Evolutionary conservation across 2,329 filamentous ascomycete genomes (phyloP), one percentile per base, ranked within the genome.

Genomic region (Apiospora arundinis): DNA sequence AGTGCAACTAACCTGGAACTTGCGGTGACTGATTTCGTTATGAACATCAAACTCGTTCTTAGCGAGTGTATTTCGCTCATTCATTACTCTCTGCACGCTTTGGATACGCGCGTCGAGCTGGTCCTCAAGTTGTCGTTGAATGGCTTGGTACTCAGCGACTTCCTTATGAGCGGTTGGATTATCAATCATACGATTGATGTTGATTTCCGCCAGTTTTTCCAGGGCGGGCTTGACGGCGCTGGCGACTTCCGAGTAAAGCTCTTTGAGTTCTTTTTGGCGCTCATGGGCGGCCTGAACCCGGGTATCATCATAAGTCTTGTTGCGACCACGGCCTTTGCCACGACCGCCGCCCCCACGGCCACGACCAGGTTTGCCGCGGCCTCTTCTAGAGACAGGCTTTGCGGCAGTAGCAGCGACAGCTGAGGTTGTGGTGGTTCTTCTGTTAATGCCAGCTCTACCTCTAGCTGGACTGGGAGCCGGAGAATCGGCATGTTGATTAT

Each of bases 261-360:
- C 89, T 80, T 92, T 92, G 76, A 93, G 84, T 75, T 92, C 88
- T 74, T 91, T 86, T 78, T 91, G 89, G 70, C 92, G 90, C 78
- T 90, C 88, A 74, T 89, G 88, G 71, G 86, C 85, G 68, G 88
- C 88, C 78, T 90, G 89, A 69, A 87, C 85, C 73, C 84, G 85
- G 73, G 84, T 81, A 74, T 88, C 85, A 72, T 84, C 82, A 76
- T 89, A 90, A 75, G 85, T 85, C 81, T 90, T 90, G 79, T 86
- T 85, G 71, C 87, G 86, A 70, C 81, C 81, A 72, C 83, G 80
- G 67, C 83, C 82, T 60, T 80, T 77, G 66, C 81, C 81, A 72
- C 82, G 80, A 74, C 76, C 77, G 65, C 72, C 73, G 44, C 74
- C 76, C 56, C 56, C 56, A 72, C 74, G 76, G 71, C 75, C 79